Evolutionary conservation across 2,329 filamentous ascomycete species (phyloP), one percentile per base, ranked within the genome.

Genomic region (Talaromyces verruculosus): DNA sequence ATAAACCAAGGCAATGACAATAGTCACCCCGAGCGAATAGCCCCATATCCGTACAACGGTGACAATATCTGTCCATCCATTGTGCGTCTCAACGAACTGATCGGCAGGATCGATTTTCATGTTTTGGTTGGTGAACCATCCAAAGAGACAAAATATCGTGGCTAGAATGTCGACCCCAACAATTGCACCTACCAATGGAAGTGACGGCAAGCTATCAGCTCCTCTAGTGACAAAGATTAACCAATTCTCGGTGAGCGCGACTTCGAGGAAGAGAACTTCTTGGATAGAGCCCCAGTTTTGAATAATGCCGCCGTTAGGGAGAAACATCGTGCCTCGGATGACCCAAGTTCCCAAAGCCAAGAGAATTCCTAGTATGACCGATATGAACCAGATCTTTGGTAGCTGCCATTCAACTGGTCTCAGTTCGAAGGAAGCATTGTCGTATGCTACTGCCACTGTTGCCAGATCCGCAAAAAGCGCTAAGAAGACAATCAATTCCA

Each of bases 181-280:
- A 74, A 92, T 92, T 65, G 90, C 90, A 45, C 80, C 81, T 64
- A 92, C 83, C 30, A 93, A 82, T 75, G 91, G 89, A 83, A 89
- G 89, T 0, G 89, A 91, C 59, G 90, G 90, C 82, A 86, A 89
- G 5, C 89, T 92, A 74, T 88, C 84, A 68, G 85, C 87, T 68
- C 90, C 92, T 84, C 92, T 91, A 70, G 92, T 96, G 80, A 96
- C 94, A 84, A 96, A 96, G 79, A 96, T 96, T 61, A 96, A 88
- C 93, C 92, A 96, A 84, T 96, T 96, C 85, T 96, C 92, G 68
- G 92, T 94, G 64, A 96, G 87, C 7, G 91, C 93, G 76, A 96
- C 90, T 82, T 96, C 88, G 53, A 96, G 87, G 87, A 96, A 96
- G 73, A 96, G 83, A 55, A 92, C 88, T 75, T 91, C 89, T 79